Evolutionary conservation across 2,329 filamentous ascomycete species (phyloP).

Genomic region (Calonectria pauciramosa): DNA sequence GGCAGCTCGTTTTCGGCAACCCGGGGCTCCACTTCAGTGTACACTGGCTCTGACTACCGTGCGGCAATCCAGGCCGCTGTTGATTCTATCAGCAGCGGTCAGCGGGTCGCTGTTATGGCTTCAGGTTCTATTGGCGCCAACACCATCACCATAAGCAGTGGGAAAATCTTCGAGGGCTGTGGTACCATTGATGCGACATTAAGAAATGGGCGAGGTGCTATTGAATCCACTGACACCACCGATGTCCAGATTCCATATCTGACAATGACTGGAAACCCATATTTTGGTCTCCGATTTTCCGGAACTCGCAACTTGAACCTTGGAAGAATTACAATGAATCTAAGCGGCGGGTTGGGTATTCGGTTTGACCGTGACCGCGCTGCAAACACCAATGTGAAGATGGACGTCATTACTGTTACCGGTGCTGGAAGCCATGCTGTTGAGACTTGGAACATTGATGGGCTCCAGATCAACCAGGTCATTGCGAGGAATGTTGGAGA

Average conservation of each 20-base stretch:
- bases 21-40: constrained; percentile 60
- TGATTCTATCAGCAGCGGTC: constrained; percentile 64
- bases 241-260: constrained; percentile 69
- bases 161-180: constrained; percentile 71
- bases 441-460: constrained; percentile 72
- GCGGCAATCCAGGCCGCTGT: constrained; percentile 68
- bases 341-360: constrained; percentile 67
- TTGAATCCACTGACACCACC: constrained; percentile 63
- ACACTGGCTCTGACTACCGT: constrained; percentile 67
- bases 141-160: constrained; percentile 64
- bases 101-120: constrained; percentile 67
- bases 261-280: constrained; percentile 69
- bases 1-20: constrained; percentile 59
- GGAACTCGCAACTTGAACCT: constrained; percentile 63
- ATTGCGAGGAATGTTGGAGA: constrained; percentile 68
- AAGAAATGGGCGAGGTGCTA: constrained; percentile 63
- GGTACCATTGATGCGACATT: constrained; percentile 65
- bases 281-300: constrained; percentile 70
- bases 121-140: constrained; percentile 68
- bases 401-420: constrained; percentile 65
- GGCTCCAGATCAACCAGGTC: constrained; percentile 64
- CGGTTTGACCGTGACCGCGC: constrained; percentile 69
- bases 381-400: constrained; percentile 66
- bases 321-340: constrained; percentile 67
- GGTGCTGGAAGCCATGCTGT: constrained; percentile 69